phyloP scores from a whole-genome alignment of 805 yeast genomes.

The Teunomyces barrocoloradensis region DNA sequence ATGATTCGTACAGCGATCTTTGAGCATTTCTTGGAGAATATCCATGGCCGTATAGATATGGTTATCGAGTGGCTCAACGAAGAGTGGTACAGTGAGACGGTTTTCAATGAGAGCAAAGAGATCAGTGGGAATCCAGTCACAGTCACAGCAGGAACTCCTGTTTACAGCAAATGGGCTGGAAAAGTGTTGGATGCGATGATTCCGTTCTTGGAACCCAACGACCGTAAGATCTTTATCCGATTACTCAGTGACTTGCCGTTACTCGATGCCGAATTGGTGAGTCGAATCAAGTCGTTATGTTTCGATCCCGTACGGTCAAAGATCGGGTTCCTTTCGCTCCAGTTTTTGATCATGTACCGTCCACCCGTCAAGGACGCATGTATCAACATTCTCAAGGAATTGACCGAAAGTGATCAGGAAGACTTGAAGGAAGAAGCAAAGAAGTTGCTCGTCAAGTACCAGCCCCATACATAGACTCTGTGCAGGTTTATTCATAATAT shows the following conservation, averaged over 20 bases:
- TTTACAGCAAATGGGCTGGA: constrained; percentile 67
- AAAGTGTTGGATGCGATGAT: constrained; percentile 73
- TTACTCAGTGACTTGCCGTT: constrained; percentile 85
- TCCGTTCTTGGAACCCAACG: constrained; percentile 80
- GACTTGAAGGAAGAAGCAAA: constrained; percentile 48
- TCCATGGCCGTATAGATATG: constrained; percentile 67
- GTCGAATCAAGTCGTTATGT: constrained; percentile 68
- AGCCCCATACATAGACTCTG: background rate
- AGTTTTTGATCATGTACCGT: constrained; percentile 81
- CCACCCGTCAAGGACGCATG: constrained; percentile 73
- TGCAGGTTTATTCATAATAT: background rate
- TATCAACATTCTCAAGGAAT: constrained; percentile 45
- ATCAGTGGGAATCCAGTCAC: constrained; percentile 12
- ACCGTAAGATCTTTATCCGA: constrained; percentile 77
- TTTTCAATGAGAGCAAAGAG: constrained; percentile 30
- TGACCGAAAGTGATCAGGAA: constrained; percentile 46
- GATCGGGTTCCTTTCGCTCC: constrained; percentile 79
- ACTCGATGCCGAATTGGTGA: constrained; percentile 59
- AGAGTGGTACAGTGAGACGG: constrained; percentile 77
- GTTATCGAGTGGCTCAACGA: constrained; percentile 93
- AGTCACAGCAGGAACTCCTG: background rate
- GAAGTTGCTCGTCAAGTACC: constrained; percentile 47
- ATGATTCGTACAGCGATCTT: constrained; percentile 68
- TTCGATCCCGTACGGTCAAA: constrained; percentile 80
- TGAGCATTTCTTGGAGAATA: constrained; percentile 68